These are phyloP conservation scores for Penicillium vulpinum DNA, from an alignment of 2,329 filamentous ascomycete species.

Conservation along the genomic window DNA sequence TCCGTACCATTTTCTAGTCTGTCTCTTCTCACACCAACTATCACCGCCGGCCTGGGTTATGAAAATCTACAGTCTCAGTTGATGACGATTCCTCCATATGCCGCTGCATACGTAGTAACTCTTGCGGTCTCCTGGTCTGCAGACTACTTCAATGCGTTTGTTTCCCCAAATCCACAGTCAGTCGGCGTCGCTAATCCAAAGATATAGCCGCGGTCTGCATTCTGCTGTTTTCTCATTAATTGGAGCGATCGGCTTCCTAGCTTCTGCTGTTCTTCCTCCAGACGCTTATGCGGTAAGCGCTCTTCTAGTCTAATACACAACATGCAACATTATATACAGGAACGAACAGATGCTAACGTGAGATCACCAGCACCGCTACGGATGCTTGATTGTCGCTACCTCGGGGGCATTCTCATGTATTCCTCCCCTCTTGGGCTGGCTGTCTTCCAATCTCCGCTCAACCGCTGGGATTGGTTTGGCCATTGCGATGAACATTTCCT, in stretches of 20 bases:
- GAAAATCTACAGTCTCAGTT: conserved; percentile 58
- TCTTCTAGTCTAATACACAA: background rate
- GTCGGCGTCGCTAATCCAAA: conserved; percentile 35
- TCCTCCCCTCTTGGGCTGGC: conserved; percentile 29
- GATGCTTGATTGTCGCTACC: no score
- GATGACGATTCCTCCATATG: conserved; percentile 65
- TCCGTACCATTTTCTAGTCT: conserved; percentile 52
- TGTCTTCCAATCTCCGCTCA: conserved; percentile 25
- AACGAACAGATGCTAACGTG: background rate
- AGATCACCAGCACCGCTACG: conserved; percentile 19
- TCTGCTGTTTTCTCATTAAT: conserved; percentile 49
- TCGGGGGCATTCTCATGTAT: conserved; percentile 31
- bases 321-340: no score
- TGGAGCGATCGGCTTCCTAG: conserved; percentile 56
- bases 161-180: background rate
- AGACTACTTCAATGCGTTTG: conserved; percentile 46
- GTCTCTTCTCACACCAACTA: conserved; percentile 60
- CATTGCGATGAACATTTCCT: conserved; percentile 28
- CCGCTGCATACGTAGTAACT: conserved; percentile 53
- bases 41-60: conserved; percentile 56
- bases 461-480: conserved; percentile 23
- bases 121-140: conserved; percentile 56
- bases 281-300: conserved; percentile 51
- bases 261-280: conserved; percentile 60
- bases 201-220: conserved; percentile 45